Conservation (phyloP, 164 flowering plant species). For the Magnolia sinica region DNA sequence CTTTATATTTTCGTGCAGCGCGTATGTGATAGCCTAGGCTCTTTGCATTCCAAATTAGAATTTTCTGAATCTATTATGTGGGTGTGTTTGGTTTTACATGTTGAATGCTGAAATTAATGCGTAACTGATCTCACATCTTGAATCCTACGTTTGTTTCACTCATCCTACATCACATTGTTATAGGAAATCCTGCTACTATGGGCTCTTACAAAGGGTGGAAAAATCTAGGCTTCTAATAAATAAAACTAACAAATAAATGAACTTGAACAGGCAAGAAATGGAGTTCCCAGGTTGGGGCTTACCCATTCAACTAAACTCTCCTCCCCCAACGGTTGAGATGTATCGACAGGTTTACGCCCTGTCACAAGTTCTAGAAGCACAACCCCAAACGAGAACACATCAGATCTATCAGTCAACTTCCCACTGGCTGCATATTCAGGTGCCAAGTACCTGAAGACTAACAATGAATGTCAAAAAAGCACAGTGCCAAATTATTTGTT, state of each 20-base stretch:
- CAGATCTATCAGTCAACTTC: constrained; percentile 76
- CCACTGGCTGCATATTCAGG: constrained; percentile 90
- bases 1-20: too few relatives aligned
- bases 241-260: neutral
- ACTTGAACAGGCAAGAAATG: neutral
- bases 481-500: neutral
- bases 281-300: constrained; percentile 5
- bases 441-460: constrained; percentile 65
- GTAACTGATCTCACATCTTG: too few relatives aligned
- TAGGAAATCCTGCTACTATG: neutral
- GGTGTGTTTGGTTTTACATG: too few relatives aligned
- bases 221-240: neutral
- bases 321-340: constrained; percentile 54
- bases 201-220: neutral
- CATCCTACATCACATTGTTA: too few relatives aligned
- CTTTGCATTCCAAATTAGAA: too few relatives aligned
- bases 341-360: constrained; percentile 67
- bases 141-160: too few relatives aligned
- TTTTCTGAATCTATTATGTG: too few relatives aligned
- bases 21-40: too few relatives aligned
- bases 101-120: too few relatives aligned
- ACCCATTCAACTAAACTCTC: constrained; percentile 89
- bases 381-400: constrained; percentile 85
- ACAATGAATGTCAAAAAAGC: neutral
- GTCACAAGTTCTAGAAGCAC: constrained; percentile 76